Percentiles rank a stretch among this genome's conserved stretches.
phyloP scores from a whole-genome alignment of 257 asterid species.

The Plantago major region DNA sequence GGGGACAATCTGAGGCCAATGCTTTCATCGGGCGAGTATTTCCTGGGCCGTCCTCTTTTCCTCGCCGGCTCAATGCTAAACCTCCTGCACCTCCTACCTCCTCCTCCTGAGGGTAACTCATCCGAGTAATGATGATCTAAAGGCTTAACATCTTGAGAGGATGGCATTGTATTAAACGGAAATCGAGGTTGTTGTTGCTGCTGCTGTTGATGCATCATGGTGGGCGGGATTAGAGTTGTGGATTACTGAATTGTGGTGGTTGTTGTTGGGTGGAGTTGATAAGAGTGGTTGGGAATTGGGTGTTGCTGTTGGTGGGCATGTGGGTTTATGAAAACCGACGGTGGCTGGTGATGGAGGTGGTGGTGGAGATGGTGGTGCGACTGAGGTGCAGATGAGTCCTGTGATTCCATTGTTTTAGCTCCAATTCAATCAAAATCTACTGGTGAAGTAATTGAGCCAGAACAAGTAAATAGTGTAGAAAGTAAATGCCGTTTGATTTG shows the following conservation, averaged over 20 bases:
- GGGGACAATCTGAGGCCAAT: conserved; percentile 73
- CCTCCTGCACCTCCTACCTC: conserved; percentile 39
- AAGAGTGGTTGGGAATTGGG: conserved; percentile 32
- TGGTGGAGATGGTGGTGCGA: conserved; percentile 29
- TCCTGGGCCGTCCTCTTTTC: conserved; percentile 87
- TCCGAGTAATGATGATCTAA: conserved; percentile 49
- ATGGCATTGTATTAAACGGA: conserved; percentile 46
- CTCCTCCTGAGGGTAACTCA: conserved; percentile 40
- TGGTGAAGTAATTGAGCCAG: conserved; percentile 10
- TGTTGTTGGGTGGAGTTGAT: conserved; percentile 26
- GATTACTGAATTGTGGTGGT: conserved; percentile 23
- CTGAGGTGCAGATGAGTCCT: conserved; percentile 34
- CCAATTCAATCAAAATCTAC: too few relatives aligned
- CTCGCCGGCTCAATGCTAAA: conserved; percentile 53
- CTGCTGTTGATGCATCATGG: conserved; percentile 25
- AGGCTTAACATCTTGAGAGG: conserved; percentile 24
- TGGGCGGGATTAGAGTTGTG: conserved; percentile 13
- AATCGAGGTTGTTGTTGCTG: conserved; percentile 43
- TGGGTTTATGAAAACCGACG: conserved; percentile 29
- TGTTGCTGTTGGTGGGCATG: conserved; percentile 33
- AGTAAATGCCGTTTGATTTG: conserved; percentile 11
- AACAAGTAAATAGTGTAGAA: background rate
- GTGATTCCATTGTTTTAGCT: conserved; percentile 39
- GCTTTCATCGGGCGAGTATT: conserved; percentile 72
- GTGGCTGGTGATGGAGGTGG: conserved; percentile 30